A percentile compares a stretch with the other conserved stretches of the same genome.
These are phyloP conservation scores for Petunia secreta DNA, from an alignment of 257 asterid species.

Conservation along the genomic window DNA sequence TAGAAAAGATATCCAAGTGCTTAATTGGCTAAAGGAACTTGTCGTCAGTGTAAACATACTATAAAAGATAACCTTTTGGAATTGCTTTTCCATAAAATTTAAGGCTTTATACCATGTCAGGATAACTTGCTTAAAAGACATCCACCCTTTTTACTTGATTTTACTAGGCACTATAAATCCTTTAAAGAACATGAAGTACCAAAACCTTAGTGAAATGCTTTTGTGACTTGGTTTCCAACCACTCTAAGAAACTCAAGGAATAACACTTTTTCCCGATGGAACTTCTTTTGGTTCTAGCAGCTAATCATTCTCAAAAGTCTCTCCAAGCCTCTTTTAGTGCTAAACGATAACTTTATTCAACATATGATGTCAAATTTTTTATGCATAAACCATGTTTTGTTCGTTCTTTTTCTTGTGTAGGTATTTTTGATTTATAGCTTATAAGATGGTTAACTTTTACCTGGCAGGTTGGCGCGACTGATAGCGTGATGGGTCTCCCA, in stretches of 20 bases:
- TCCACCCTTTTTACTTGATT: slow-evolving; percentile 11
- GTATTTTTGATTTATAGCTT: background rate
- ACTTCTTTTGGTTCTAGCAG: background rate
- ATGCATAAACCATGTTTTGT: background rate
- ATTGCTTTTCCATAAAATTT: background rate
- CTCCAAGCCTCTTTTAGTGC: background rate
- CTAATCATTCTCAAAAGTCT: background rate
- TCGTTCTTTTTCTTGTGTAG: background rate
- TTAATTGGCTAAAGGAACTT: background rate
- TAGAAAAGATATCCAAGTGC: background rate
- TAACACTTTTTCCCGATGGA: background rate
- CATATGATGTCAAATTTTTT: background rate
- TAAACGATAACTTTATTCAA: background rate
- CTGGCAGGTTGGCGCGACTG: slow-evolving; percentile 79
- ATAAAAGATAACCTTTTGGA: background rate
- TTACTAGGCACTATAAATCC: background rate
- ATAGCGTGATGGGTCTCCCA: slow-evolving; percentile 98
- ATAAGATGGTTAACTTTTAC: background rate
- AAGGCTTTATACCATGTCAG: background rate
- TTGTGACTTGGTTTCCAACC: slow-evolving; percentile 23
- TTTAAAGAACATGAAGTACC: background rate
- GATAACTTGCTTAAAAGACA: too few species aligned
- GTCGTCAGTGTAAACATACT: background rate
- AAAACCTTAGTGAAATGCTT: slow-evolving; percentile 7
- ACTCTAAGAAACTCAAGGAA: background rate